A percentile compares a stretch with the other conserved stretches of the same genome.
Conservation (phyloP, 163 green algal species). For the Smithsoniella earleae region DNA sequence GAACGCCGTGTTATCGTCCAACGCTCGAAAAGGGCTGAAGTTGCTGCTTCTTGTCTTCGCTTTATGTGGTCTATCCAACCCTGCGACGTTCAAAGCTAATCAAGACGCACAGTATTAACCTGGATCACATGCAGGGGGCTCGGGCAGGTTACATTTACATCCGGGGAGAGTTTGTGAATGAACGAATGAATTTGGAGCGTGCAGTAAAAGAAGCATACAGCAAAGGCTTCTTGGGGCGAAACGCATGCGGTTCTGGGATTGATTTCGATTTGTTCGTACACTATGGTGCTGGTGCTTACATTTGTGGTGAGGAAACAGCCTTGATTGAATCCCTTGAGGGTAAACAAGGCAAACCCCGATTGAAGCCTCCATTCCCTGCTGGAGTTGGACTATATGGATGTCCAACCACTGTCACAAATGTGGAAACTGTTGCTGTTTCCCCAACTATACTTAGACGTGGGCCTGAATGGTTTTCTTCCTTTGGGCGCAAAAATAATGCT, state of each 20-base stretch:
- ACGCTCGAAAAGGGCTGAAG: too few species aligned
- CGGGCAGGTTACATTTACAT: slow-evolving; percentile 88
- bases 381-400: slow-evolving; percentile 96
- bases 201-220: slow-evolving; percentile 90
- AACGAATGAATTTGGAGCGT: slow-evolving; percentile 74
- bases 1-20: too few species aligned
- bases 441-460: slow-evolving; percentile 95
- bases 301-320: slow-evolving; percentile 98
- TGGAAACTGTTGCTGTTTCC: slow-evolving; percentile 92
- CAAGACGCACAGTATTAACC: too few species aligned
- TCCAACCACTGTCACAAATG: slow-evolving; percentile 97
- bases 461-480: slow-evolving; percentile 90
- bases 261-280: slow-evolving; percentile 92
- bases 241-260: slow-evolving; percentile 85
- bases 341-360: slow-evolving; percentile 89
- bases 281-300: slow-evolving; percentile 94
- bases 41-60: too few species aligned
- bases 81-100: too few species aligned
- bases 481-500: slow-evolving; percentile 96
- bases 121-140: slow-evolving; percentile 45
- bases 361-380: slow-evolving; percentile 98
- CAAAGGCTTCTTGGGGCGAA: slow-evolving; percentile 85
- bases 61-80: too few species aligned
- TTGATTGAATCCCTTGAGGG: slow-evolving; percentile 96
- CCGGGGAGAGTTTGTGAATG: slow-evolving; percentile 93